Evolutionary conservation across 352 stramenopile genomes (phyloP).

Genomic region (Lagenidium giganteum): DNA sequence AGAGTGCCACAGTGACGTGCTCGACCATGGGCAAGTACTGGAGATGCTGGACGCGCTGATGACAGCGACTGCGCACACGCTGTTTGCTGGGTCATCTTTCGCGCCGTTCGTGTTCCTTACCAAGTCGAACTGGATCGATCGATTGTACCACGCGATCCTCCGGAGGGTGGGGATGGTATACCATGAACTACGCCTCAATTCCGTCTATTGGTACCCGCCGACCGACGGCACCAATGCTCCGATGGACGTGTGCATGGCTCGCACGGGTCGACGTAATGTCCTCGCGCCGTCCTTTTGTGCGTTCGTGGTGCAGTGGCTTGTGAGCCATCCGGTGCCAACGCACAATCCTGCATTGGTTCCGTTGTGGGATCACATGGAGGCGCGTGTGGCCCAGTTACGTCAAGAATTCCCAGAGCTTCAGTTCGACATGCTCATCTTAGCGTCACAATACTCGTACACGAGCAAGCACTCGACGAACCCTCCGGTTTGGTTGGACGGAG

Average conservation of each 20-base stretch:
- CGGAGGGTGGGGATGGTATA: constrained; percentile 1
- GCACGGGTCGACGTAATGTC: too few species aligned
- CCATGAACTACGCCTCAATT: constrained; percentile 10
- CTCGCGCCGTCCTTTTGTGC: too few species aligned
- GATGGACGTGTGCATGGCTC: neutral
- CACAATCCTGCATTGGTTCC: too few species aligned
- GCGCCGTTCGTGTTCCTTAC: constrained; percentile 13
- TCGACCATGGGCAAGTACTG: constrained; percentile 17
- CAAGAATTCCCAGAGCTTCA: constrained; percentile 10
- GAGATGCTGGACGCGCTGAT: constrained; percentile 31
- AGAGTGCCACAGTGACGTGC: constrained; percentile 1
- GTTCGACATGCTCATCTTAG: constrained; percentile 12
- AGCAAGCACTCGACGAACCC: neutral
- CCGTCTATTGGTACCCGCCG: constrained; percentile 2
- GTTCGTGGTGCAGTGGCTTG: too few species aligned
- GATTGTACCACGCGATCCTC: constrained; percentile 22
- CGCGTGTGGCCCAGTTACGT: too few species aligned
- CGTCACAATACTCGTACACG: neutral
- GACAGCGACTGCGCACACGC: neutral
- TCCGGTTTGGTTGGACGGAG: constrained; percentile 4
- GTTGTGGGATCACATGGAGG: too few species aligned
- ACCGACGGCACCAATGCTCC: constrained; percentile 2
- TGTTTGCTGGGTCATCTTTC: too few species aligned
- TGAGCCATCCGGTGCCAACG: too few species aligned
- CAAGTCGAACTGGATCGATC: constrained; percentile 23